These are phyloP conservation scores for Saccharata proteae DNA, from an alignment of 2,329 filamentous ascomycete species.

Conservation along the genomic window DNA sequence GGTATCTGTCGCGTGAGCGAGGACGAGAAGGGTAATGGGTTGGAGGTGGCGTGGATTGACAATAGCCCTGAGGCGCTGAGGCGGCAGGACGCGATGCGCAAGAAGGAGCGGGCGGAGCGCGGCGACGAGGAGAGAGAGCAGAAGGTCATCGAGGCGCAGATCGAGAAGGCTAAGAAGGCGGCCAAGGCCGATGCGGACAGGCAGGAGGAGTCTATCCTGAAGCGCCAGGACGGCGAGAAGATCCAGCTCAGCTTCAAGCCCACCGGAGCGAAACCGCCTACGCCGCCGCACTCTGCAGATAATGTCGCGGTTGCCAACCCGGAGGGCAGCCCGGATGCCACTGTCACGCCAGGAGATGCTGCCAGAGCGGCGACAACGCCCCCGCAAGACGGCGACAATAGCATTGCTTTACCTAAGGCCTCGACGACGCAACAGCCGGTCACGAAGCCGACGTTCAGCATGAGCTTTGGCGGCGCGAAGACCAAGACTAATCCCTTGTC, in stretches of 20 bases:
- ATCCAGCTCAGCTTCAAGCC: conserved; percentile 25
- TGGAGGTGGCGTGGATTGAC: conserved; percentile 85
- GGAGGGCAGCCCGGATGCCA: conserved; percentile 6
- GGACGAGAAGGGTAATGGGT: conserved; percentile 66
- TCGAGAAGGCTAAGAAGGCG: conserved; percentile 37
- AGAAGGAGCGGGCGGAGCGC: conserved; percentile 77
- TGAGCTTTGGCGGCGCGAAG: conserved; percentile 7
- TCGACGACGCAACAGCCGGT: background rate
- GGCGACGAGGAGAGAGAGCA: conserved; percentile 87
- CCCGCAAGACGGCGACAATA: conserved; percentile 1
- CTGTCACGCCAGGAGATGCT: conserved; percentile 5
- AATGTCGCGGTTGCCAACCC: conserved; percentile 4
- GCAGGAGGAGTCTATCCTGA: conserved; percentile 29
- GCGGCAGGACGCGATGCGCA: conserved; percentile 66
- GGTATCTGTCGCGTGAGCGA: conserved; percentile 75
- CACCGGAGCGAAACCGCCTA: conserved; percentile 10
- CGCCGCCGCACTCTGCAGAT: background rate
- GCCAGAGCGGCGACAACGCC: conserved; percentile 27
- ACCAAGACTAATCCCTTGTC: conserved; percentile 67
- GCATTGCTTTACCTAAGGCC: too few relatives aligned
- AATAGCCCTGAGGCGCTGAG: conserved; percentile 75
- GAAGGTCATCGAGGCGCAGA: conserved; percentile 70
- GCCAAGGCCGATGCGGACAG: conserved; percentile 32
- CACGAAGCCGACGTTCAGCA: conserved; percentile 8
- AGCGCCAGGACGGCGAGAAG: conserved; percentile 30